A percentile compares a stretch with the other conserved stretches of the same genome.
Conservation (phyloP, 2,329 filamentous ascomycete genomes). For the Ceratocystis albifundus region DNA sequence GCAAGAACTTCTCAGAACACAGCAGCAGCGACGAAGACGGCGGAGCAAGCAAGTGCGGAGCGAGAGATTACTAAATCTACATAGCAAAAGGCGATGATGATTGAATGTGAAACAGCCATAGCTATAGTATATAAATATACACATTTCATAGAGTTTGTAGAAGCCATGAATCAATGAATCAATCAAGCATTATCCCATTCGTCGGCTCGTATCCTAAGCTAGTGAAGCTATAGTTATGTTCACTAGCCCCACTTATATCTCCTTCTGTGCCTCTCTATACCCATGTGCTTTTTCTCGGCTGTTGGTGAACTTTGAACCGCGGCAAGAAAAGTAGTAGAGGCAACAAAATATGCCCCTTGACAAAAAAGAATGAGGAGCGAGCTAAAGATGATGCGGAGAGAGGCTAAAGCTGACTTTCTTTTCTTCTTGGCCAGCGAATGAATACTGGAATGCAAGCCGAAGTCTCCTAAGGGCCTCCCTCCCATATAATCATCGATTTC, state of each 20-base stretch:
- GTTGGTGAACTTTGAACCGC: constrained; percentile 13
- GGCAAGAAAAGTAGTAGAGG: constrained; percentile 2
- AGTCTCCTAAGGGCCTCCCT: no score
- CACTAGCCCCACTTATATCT: background rate
- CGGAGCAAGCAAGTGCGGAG: constrained; percentile 12
- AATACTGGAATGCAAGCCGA: background rate
- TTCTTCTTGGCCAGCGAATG: background rate
- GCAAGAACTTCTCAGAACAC: constrained; percentile 24
- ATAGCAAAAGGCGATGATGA: background rate
- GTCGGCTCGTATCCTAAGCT: no score
- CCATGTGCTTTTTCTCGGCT: constrained; percentile 9
- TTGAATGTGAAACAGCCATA: background rate
- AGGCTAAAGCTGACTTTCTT: background rate
- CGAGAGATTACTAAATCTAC: background rate
- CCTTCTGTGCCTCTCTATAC: background rate
- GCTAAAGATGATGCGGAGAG: background rate
- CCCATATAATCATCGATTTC: background rate
- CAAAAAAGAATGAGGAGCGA: background rate
- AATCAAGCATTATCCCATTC: no score
- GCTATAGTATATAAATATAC: background rate
- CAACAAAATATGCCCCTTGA: background rate
- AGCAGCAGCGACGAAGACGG: background rate
- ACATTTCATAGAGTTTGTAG: background rate
- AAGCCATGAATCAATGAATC: no score
- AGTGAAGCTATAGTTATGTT: no score